These are phyloP conservation scores for Lactarius akahatsu DNA, from an alignment of 768 basidiomycete species.

Conservation along the genomic window DNA sequence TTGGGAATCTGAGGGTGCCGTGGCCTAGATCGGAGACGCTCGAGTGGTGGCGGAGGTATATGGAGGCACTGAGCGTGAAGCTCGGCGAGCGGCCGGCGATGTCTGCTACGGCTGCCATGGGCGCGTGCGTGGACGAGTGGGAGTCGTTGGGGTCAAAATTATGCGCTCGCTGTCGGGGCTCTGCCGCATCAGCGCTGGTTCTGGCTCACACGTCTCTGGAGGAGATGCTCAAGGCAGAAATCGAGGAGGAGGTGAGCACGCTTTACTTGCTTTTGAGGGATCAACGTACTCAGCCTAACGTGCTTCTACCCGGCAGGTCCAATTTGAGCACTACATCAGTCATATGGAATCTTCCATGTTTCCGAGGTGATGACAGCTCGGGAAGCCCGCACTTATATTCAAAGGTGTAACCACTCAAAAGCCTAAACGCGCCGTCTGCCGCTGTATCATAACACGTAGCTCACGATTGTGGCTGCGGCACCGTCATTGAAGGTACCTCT, in stretches of 20 bases:
- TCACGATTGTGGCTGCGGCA: no score
- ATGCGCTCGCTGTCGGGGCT: conserved; percentile 16
- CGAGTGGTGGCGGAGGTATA: conserved; percentile 11
- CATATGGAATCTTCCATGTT: conserved; percentile 19
- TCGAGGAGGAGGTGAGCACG: conserved; percentile 15
- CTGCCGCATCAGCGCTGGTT: conserved; percentile 7
- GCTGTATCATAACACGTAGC: neutral
- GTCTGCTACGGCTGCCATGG: conserved; percentile 5
- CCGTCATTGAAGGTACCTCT: neutral
- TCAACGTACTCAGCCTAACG: neutral
- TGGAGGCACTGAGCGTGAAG: conserved; percentile 2
- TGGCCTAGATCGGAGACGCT: conserved; percentile 6
- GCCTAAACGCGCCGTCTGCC: neutral
- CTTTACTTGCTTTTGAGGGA: neutral
- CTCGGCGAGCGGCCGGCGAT: conserved; percentile 1
- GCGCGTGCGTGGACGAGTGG: conserved; percentile 10
- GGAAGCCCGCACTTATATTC: neutral
- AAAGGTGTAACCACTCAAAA: neutral
- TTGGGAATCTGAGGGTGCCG: conserved; percentile 6
- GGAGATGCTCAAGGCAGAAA: conserved; percentile 10
- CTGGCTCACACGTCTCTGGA: conserved; percentile 11
- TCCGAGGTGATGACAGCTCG: conserved; percentile 13
- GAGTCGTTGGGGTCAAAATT: conserved; percentile 9
- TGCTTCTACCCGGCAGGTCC: neutral
- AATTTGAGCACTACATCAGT: conserved; percentile 11